Conservation (phyloP, 2,329 filamentous ascomycete species). For the Hypocreales sp. region DNA sequence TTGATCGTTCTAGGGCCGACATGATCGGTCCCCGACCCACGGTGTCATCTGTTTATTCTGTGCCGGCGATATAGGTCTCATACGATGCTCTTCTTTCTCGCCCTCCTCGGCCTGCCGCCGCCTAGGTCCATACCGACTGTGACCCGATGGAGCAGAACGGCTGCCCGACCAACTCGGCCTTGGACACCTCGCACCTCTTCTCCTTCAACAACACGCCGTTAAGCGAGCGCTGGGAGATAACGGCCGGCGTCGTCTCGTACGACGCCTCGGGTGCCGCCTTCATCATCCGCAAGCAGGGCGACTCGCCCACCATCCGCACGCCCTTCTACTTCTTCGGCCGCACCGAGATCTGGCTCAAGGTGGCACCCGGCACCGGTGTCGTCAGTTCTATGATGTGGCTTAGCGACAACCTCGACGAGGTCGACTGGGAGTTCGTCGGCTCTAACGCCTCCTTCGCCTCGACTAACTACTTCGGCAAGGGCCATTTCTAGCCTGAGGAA, state of each 20-base stretch:
- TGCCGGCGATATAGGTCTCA: too few relatives aligned
- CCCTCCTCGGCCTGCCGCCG: slow-evolving; percentile 32
- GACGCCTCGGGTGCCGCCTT: slow-evolving; percentile 52
- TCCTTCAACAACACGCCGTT: slow-evolving; percentile 48
- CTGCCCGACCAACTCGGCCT: slow-evolving; percentile 57
- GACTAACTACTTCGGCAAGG: slow-evolving; percentile 72
- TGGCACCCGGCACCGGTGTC: slow-evolving; percentile 58
- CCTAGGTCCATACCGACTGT: slow-evolving; percentile 65
- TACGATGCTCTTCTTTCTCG: slow-evolving; percentile 15
- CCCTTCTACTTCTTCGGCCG: slow-evolving; percentile 78
- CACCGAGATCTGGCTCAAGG: slow-evolving; percentile 64
- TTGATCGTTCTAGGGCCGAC: too few relatives aligned
- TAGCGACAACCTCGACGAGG: slow-evolving; percentile 72
- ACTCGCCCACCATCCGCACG: slow-evolving; percentile 66
- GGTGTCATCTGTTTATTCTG: too few relatives aligned
- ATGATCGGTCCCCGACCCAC: too few relatives aligned
- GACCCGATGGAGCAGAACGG: slow-evolving; percentile 50
- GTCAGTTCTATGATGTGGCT: slow-evolving; percentile 73
- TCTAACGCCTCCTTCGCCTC: slow-evolving; percentile 45
- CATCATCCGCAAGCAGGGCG: slow-evolving; percentile 50
- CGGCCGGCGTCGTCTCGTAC: slow-evolving; percentile 49
- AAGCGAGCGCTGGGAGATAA: slow-evolving; percentile 50
- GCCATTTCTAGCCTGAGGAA: too few relatives aligned
- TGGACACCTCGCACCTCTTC: slow-evolving; percentile 48
- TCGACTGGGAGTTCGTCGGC: slow-evolving; percentile 76